Evolutionary conservation across 75 land plant species (phyloP).

Genomic region (Picea sitchensis): DNA sequence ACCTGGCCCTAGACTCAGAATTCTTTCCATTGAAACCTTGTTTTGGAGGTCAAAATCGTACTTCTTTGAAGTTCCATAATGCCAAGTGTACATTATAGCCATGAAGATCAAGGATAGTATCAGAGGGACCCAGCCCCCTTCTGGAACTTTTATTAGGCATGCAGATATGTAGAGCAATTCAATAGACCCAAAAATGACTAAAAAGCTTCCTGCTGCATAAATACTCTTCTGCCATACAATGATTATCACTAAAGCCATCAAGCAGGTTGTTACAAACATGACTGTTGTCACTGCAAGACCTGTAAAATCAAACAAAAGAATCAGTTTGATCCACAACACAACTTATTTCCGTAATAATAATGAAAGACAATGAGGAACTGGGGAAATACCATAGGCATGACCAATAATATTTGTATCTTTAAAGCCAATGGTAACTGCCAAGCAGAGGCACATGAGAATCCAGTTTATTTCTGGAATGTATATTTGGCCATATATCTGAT

Average conservation of each 20-base stretch:
- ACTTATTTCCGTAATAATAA: background rate
- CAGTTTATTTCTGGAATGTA: slow-evolving; percentile 94
- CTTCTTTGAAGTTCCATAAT: slow-evolving; percentile 52
- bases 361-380: background rate
- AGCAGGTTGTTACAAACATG: slow-evolving; percentile 56
- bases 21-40: slow-evolving; percentile 60
- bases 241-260: slow-evolving; percentile 44
- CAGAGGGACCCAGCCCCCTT: slow-evolving; percentile 62
- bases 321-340: background rate
- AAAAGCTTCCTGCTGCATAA: slow-evolving; percentile 23
- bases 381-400: slow-evolving; percentile 71
- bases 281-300: slow-evolving; percentile 45
- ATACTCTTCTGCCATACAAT: slow-evolving; percentile 45
- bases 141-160: slow-evolving; percentile 33
- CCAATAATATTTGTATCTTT: slow-evolving; percentile 65
- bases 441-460: slow-evolving; percentile 78
- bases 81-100: slow-evolving; percentile 54
- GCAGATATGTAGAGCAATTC: slow-evolving; percentile 49
- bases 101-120: slow-evolving; percentile 35
- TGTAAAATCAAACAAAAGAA: slow-evolving; percentile 13
- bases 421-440: slow-evolving; percentile 80
- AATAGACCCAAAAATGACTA: slow-evolving; percentile 51
- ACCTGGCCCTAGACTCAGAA: slow-evolving; percentile 47
- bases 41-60: slow-evolving; percentile 52
- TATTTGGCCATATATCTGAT: slow-evolving; percentile 75